Conservation (phyloP, 345 rosid species). For the Eucalyptus melliodora region DNA sequence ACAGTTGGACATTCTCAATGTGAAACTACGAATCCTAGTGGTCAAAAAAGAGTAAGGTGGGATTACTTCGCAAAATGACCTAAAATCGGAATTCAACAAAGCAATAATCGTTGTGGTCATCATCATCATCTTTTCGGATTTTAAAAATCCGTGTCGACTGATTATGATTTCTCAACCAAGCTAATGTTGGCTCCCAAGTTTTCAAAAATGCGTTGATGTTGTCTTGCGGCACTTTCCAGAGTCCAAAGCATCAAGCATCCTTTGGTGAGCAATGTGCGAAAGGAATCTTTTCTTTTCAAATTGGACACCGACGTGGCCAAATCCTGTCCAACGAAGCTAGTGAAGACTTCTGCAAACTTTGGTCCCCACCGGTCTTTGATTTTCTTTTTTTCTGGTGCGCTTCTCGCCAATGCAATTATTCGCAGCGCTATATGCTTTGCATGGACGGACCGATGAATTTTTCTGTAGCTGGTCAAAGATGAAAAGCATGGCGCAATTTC, state of each 20-base stretch:
- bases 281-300: background rate
- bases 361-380: background rate
- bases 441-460: background rate
- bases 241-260: background rate
- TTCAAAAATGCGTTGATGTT: background rate
- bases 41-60: background rate
- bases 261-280: background rate
- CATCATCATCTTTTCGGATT: background rate
- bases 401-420: background rate
- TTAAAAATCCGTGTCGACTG: background rate
- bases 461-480: background rate
- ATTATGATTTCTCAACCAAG: background rate
- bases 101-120: background rate
- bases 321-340: background rate
- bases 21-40: accelerated
- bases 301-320: constrained; percentile 1
- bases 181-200: background rate
- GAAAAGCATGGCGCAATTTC: background rate
- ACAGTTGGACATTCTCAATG: background rate
- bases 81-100: background rate
- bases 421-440: background rate
- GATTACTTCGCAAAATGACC: background rate
- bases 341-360: background rate
- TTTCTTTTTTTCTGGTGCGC: background rate
- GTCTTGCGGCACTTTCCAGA: background rate